Evolutionary conservation across 345 rosid species (phyloP).

Genomic region (Rhizophora apiculata): DNA sequence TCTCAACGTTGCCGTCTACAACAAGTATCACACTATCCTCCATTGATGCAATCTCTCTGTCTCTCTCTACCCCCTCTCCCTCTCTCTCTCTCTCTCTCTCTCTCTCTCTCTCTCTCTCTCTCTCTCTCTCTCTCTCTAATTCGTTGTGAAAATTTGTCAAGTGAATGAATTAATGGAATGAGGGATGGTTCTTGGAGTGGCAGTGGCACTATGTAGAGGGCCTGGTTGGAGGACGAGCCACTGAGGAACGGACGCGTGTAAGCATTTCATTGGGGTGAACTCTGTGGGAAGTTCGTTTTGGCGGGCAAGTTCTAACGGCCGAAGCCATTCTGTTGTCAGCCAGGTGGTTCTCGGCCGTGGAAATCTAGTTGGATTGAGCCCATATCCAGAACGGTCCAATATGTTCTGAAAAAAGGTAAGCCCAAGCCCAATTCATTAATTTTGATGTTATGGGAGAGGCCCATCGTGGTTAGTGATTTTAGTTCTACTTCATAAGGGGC

Average conservation of each 20-base stretch:
- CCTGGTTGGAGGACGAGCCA: not conserved
- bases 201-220: not conserved
- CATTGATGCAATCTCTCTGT: constrained; percentile 16
- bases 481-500: too few relatives aligned
- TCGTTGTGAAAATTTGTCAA: not conserved
- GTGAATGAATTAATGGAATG: not conserved
- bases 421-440: too few relatives aligned
- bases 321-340: not conserved
- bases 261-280: not conserved
- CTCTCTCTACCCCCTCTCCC: not conserved
- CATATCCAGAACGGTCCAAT: too few relatives aligned
- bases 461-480: too few relatives aligned
- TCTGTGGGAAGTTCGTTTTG: not conserved
- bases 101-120: constrained; percentile 1
- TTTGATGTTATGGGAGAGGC: too few relatives aligned
- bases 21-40: constrained; percentile 10
- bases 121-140: not conserved
- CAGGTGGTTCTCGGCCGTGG: not conserved
- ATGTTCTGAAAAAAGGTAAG: too few relatives aligned
- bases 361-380: not conserved
- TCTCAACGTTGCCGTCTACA: constrained; percentile 3
- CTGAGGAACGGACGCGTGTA: not conserved
- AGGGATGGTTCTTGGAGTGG: not conserved
- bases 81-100: not conserved
- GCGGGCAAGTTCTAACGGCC: constrained; percentile 11